Percentiles rank a stretch among this genome's conserved stretches.
These are phyloP conservation scores for Globisporangium mamillatum DNA, from an alignment of 352 stramenopile species.

Conservation along the genomic window DNA sequence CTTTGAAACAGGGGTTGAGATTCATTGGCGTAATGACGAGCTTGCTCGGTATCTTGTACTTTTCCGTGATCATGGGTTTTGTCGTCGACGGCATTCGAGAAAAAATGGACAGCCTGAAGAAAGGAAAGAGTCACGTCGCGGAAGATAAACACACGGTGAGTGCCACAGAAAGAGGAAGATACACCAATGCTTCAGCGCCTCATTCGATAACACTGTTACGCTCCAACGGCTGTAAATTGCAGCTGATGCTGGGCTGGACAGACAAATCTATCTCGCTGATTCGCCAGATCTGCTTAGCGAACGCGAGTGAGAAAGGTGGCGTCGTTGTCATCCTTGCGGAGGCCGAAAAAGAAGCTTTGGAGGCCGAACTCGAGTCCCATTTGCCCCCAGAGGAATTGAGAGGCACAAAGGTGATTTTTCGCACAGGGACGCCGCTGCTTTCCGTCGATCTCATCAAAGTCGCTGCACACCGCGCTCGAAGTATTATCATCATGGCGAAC, in stretches of 20 bases:
- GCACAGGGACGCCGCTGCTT: slow-evolving; percentile 72
- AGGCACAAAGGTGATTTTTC: slow-evolving; percentile 80
- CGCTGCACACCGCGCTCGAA: slow-evolving; percentile 62
- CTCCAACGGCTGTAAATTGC: background rate
- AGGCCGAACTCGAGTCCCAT: slow-evolving; percentile 61
- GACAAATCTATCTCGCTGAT: slow-evolving; percentile 87
- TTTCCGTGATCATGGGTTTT: slow-evolving; percentile 89
- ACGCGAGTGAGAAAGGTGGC: slow-evolving; percentile 82
- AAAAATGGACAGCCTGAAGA: slow-evolving; percentile 88
- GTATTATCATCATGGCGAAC: slow-evolving; percentile 82
- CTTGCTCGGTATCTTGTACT: slow-evolving; percentile 78
- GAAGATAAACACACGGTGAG: slow-evolving; percentile 78
- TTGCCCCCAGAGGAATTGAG: slow-evolving; percentile 56
- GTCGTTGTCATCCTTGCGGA: slow-evolving; percentile 80
- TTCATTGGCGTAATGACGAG: slow-evolving; percentile 59
- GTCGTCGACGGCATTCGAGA: slow-evolving; percentile 85
- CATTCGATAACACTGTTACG: background rate
- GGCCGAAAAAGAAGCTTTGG: slow-evolving; percentile 72
- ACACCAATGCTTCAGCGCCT: background rate
- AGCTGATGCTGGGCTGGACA: slow-evolving; percentile 86
- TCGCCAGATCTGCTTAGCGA: slow-evolving; percentile 82
- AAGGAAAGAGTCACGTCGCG: slow-evolving; percentile 80
- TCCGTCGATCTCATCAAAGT: slow-evolving; percentile 83
- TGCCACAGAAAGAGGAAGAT: background rate
- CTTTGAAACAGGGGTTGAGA: slow-evolving; percentile 35